phyloP scores from a whole-genome alignment of 768 basidiomycete genomes.

The Pleurotus tuber-regium region DNA sequence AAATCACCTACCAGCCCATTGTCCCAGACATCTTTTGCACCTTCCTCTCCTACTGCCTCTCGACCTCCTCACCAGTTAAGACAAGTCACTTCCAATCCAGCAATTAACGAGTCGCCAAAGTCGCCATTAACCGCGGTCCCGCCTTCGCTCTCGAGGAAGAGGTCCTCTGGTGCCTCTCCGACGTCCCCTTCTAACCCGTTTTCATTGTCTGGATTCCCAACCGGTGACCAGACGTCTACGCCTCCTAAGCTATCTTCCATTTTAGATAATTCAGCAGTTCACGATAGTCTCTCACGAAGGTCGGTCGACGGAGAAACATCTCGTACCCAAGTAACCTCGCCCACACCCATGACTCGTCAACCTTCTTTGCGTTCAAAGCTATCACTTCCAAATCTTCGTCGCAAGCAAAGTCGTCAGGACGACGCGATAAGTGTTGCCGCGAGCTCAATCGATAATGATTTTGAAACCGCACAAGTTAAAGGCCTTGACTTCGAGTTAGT shows the following conservation, averaged over 20 bases:
- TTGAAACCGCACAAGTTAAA: slow-evolving; percentile 69
- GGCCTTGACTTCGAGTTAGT: slow-evolving; percentile 84
- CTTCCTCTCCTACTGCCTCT: slow-evolving; percentile 20
- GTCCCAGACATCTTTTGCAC: slow-evolving; percentile 20
- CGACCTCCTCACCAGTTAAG: slow-evolving; percentile 23
- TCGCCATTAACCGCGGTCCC: slow-evolving; percentile 10
- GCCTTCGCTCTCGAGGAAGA: not conserved
- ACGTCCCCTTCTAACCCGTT: not conserved
- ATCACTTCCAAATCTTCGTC: slow-evolving; percentile 63
- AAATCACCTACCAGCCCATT: slow-evolving; percentile 38
- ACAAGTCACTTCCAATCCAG: slow-evolving; percentile 25
- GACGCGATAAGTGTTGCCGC: slow-evolving; percentile 26
- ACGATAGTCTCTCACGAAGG: not conserved
- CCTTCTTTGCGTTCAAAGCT: slow-evolving; percentile 57
- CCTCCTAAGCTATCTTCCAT: not conserved
- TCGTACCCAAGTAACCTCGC: slow-evolving; percentile 34
- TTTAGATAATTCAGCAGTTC: not conserved
- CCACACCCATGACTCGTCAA: slow-evolving; percentile 37
- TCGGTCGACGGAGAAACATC: slow-evolving; percentile 22
- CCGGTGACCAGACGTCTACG: not conserved
- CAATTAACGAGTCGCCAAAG: slow-evolving; percentile 18
- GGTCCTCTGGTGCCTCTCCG: not conserved
- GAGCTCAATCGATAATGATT: slow-evolving; percentile 26
- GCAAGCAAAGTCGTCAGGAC: slow-evolving; percentile 37
- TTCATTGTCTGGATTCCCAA: too few species aligned